Conservation (phyloP, 1,284 basidiomycete genomes). For the Caloboletus firmus region DNA sequence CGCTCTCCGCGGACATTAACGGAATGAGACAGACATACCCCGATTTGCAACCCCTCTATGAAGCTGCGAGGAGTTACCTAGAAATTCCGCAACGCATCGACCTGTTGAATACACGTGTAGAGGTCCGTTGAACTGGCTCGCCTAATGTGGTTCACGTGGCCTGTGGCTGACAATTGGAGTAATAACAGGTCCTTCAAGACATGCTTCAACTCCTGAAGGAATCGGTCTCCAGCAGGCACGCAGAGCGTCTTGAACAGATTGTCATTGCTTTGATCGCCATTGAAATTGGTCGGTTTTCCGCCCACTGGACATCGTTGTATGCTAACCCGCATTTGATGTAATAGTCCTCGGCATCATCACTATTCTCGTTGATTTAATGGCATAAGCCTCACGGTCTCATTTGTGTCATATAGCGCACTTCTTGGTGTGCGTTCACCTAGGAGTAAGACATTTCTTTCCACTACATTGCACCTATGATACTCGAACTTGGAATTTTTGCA, state of each 20-base stretch:
- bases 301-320: neutral
- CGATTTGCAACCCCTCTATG: constrained; percentile 93
- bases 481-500: constrained; percentile 3
- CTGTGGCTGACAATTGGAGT: constrained; percentile 6
- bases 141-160: neutral
- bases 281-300: constrained; percentile 65
- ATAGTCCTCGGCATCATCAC: constrained; percentile 70
- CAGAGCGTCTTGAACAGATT: constrained; percentile 93
- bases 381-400: constrained; percentile 20
- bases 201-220: constrained; percentile 97
- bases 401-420: constrained; percentile 11
- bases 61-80: constrained; percentile 89
- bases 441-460: constrained; percentile 6
- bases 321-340: constrained; percentile 5
- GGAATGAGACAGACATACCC: constrained; percentile 66
- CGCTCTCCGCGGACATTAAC: constrained; percentile 17
- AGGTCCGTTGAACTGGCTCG: constrained; percentile 47
- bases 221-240: constrained; percentile 87
- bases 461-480: constrained; percentile 7
- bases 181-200: constrained; percentile 82
- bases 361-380: constrained; percentile 67
- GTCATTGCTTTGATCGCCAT: constrained; percentile 92
- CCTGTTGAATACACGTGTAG: constrained; percentile 90
- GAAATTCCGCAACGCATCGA: constrained; percentile 95
- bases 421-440: constrained; percentile 1